Conservation (phyloP, 208 protist genomes). For the Angomonas desouzai region DNA sequence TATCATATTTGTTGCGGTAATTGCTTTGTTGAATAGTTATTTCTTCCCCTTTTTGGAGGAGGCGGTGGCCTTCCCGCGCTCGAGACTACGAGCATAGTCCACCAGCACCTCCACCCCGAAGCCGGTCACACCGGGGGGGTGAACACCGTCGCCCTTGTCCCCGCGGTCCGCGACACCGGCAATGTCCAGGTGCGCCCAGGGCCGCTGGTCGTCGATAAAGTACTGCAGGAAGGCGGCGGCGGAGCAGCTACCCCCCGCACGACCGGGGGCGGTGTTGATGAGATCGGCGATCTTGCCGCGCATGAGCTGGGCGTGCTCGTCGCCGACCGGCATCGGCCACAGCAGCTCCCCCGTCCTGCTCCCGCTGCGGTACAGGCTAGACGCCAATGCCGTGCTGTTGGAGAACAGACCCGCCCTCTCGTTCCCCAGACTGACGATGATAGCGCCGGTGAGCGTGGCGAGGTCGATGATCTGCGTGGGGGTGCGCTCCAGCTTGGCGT, state of each 20-base stretch:
- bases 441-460: conserved; percentile 89
- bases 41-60: conserved; percentile 7
- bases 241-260: conserved; percentile 68
- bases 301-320: conserved; percentile 68
- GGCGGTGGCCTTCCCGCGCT: background rate
- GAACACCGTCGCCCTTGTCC: conserved; percentile 58
- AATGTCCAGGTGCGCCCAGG: conserved; percentile 84
- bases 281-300: conserved; percentile 72
- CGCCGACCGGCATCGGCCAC: conserved; percentile 85
- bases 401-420: conserved; percentile 76
- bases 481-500: conserved; percentile 54
- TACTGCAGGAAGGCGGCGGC: conserved; percentile 79
- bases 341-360: conserved; percentile 61
- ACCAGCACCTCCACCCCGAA: conserved; percentile 82
- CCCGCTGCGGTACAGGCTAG: conserved; percentile 49
- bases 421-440: conserved; percentile 69
- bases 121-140: conserved; percentile 69
- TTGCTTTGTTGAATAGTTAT: no score
- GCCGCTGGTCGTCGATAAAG: conserved; percentile 49
- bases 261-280: conserved; percentile 43
- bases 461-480: conserved; percentile 79
- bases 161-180: conserved; percentile 61
- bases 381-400: conserved; percentile 31
- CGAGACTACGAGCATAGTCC: conserved; percentile 47
- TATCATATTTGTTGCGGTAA: no score